Evolutionary conservation across 768 basidiomycete genomes (phyloP), one percentile per base, ranked within the genome.

Genomic region (Leccinum boreale): DNA sequence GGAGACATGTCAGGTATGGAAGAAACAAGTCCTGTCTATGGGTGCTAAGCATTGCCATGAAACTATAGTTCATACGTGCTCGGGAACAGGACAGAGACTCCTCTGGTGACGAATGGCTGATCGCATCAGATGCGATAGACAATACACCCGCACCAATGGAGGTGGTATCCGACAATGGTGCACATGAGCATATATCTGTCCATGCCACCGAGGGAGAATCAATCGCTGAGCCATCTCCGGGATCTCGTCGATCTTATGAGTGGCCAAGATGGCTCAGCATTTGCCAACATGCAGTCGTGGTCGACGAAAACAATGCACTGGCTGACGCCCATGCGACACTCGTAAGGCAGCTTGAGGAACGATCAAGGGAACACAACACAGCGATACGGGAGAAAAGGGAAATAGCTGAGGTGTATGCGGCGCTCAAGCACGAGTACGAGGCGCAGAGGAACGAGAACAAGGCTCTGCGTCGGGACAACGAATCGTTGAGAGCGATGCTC

Each of bases 401-500:
- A n/a, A n/a, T n/a, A n/a, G n/a, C n/a, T n/a, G n/a, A 52, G 19
- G 21, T 19, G 1, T 21, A 35, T 49, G 39, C 19, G 7, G 23
- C 39, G 4, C 56, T 66, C 33, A 50, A n/a, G 24, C 33, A 60
- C 29, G 51, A 56, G 26, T 58, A 50, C 2, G 58, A 66, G 17
- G 17, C 54, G 10, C 62, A 61, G n/a, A 62, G 26, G 46, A 59
- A 55, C 24, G 58, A 55, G 31, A 56, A 61, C 55, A 42, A 19
- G 35, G 15, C 42, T 15, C 50, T 67, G 14, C 8, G 12, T 24
- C 46, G 15, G 7, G 46, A 14, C 9, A 50, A 48, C 50, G 54
- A 57, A 15, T 64, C 63, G 12, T 39, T 64, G 14, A 62, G 45
- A 23, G 56, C 60, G 42, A 52, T 75, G 21, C 71, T 82, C 55